Evolutionary conservation across 1,139 yeast genomes (phyloP), one percentile per base, ranked within the genome.

Genomic region (Waltiozyma sp.): DNA sequence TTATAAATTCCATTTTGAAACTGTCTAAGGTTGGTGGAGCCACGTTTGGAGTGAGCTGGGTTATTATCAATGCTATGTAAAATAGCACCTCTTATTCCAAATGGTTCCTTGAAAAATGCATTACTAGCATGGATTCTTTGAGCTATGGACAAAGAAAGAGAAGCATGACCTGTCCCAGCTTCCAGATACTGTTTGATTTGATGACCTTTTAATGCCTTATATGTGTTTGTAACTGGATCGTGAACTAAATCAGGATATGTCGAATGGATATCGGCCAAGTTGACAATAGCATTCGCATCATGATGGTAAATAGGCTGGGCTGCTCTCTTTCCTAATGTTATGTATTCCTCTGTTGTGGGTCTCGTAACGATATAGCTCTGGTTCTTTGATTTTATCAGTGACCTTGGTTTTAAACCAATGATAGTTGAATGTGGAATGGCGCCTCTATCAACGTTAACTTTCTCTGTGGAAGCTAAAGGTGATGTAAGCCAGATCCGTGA

Each of bases 151-250:
- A 72, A 45, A 2, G 72, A 61, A 43, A 72, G 51, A 2, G 75
- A 69, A 0, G 76, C 77, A 53, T 70, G 75, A 3, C 76, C 76
- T 1, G 75, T 71, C 4, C 76, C 77, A 1, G 75, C 74, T 48
- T 71, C 77, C 26, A 71, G 52, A 44, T 63, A 64, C 44, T 70
- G 73, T 8, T 60, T 42, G n/a, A 13, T 8, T 13, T 28, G 10
- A 13, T 9, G n/a, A 8, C 33, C 33, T 8, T 28, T n/a, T 2
- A 68, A 68, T 1, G 60, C 47, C 1, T 44, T 41, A 4, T 40
- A 41, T 11, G 53, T 18, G 26, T 43, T 41, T 16, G 45, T 56
- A 13, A 54, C 54, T 2, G 43, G 48, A 3, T 49, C 52, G 5
- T 9, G 33, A 5, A 9, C n/a, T 37, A 65, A 39, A 16, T 53